Percentiles rank a stretch among this genome's conserved stretches.
Conservation (phyloP, 164 flowering plant species). For the Liquidambar formosana region DNA sequence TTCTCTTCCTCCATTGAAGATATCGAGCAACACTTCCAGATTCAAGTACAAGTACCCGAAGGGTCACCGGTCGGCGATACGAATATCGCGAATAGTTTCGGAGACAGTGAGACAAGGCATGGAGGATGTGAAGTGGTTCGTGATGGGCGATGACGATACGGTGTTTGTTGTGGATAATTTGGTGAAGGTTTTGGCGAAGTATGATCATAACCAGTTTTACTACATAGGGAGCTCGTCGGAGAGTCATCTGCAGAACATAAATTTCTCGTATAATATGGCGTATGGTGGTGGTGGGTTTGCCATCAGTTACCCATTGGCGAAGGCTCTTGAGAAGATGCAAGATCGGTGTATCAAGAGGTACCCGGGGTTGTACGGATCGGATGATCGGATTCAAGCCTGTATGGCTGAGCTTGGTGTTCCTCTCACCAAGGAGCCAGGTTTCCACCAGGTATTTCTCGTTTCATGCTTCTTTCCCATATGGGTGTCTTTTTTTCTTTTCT, state of each 20-base stretch:
- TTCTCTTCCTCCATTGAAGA: constrained; percentile 38
- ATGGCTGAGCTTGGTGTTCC: constrained; percentile 90
- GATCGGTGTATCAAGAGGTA: constrained; percentile 62
- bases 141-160: constrained; percentile 82
- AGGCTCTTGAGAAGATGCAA: constrained; percentile 50
- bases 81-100: constrained; percentile 66
- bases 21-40: constrained; percentile 48
- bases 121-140: constrained; percentile 60
- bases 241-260: constrained; percentile 62
- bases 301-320: constrained; percentile 60
- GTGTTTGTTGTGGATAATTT: constrained; percentile 60
- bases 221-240: constrained; percentile 73
- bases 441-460: constrained; percentile 55
- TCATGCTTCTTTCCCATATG: background rate
- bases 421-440: constrained; percentile 66
- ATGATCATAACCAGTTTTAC: constrained; percentile 56
- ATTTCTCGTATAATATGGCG: constrained; percentile 61
- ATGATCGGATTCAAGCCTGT: constrained; percentile 76
- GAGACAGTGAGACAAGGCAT: constrained; percentile 48
- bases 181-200: constrained; percentile 53
- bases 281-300: constrained; percentile 88
- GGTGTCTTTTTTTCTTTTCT: background rate
- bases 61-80: constrained; percentile 59
- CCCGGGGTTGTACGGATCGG: constrained; percentile 64
- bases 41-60: constrained; percentile 42